Base-by-base conservation (phyloP, 2,329 filamentous ascomycete species). In the Elsinoe ampelina region DNA sequence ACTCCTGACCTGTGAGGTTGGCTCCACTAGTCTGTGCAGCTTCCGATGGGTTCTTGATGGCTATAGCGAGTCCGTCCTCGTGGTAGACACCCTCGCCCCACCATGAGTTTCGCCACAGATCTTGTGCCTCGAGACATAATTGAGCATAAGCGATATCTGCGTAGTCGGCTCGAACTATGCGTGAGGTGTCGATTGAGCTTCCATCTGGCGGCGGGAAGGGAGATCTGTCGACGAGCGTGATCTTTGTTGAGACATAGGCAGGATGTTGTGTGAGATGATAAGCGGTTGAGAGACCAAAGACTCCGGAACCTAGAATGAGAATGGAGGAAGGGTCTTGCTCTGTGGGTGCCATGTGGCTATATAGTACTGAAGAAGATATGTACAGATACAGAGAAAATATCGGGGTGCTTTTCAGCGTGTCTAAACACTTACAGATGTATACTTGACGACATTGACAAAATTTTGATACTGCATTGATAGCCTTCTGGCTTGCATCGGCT, bases 151-250 rank as follows among this genome's bases (percentile, higher is more conserved):
- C 80, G 0, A 81, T 74, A 66, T 92, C 84, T 4, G 87, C 84
- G 67, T 97, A 97, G 76, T 97, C 92, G 36, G 84, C 78, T 34
- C 82, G 77, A 51, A 85, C 75, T 61, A 84, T 84, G 57, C 82
- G 80, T 19, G 79, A 82, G 45, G 75, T 75, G 67, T 85, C 82
- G 59, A 83, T 72, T 39, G 64, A 66, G 5, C 68, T 61, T 11
- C 62, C 79, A 64, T 83, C 77, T 1, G 78, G 77, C 54, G 81
- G 77, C 19, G 81, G 81, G 57, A 83, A 81, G 2, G 76, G 70
- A 17, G 77, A 74, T 20, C 78, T 73, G 61, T 85, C 82, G 56
- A 85, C 68, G 34, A 85, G 67, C 5, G 79, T 83, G 59, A 85
- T 79, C 42, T 72, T 69, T 17, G 74, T 77, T 55, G 74, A 64